Evolutionary conservation across 352 stramenopile genomes (phyloP), one percentile per base, ranked within the genome.

Genomic region (Phytophthora pinifolia): DNA sequence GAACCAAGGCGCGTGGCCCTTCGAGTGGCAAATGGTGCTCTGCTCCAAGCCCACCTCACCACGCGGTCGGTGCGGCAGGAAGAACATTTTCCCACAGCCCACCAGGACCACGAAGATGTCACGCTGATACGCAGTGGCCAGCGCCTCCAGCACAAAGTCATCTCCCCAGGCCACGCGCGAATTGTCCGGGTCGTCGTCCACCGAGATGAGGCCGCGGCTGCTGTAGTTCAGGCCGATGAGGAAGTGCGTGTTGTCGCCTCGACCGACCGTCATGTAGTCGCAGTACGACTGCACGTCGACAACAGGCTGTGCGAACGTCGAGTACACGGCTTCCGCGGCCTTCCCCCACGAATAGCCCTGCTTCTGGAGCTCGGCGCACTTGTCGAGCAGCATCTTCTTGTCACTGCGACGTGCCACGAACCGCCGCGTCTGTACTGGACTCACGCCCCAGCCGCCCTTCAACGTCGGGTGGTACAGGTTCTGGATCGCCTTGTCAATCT

Each of bases 71-170:
- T 95, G 85, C 8, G 85, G 85, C 39, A 95, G 58, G 67, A 95
- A 95, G 51, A 95, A 95, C 81, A 92, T 92, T 56, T 92, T 90
- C 27, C 85, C 85, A 44, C 83, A 89, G 20, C 85, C 85, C 17
- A 95, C 76, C n/a, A 95, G 64, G 4, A 93, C 85, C 6, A 95
- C 85, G 38, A 95, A 95, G 48, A 95, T 87, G 52, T 95, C 85
- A 15, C 85, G 83, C 61, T 95, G 79, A 68, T 91, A 95, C 12
- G 85, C 85, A 10, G 85, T 95, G 12, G 85, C 85, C 36, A 95
- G 69, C 20, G 85, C 80, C 55, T 95, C 85, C 13, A 95, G 69
- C 45, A 88, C 79, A 46, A 95, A 80, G 67, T 95, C 85, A 57
- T 95, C 85, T 30, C 85, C 85, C 85, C 85, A 95, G 27, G 85